Evolutionary conservation across 352 stramenopile species (phyloP).

Genomic region (Peronospora belbahrii): DNA sequence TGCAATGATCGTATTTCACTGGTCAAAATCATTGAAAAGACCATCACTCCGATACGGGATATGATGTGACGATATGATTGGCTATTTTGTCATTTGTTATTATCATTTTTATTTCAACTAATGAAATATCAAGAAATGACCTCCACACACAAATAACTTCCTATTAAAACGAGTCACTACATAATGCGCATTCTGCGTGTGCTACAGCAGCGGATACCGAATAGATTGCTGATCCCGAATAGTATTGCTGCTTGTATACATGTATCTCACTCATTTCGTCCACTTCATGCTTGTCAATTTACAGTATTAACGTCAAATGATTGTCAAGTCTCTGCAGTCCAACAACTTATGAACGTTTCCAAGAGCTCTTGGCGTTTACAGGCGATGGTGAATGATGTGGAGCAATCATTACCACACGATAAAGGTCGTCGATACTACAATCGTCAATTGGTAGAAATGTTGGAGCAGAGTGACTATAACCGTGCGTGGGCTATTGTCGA

Average conservation of each 20-base stretch:
- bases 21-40: constrained; percentile 5
- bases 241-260: background rate
- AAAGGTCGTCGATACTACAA: constrained; percentile 45
- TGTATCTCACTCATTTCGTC: background rate
- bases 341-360: constrained; percentile 12
- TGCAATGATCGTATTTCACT: background rate
- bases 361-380: constrained; percentile 15
- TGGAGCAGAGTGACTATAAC: constrained; percentile 26
- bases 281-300: constrained; percentile 13
- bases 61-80: constrained; percentile 3
- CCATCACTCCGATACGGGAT: constrained; percentile 11
- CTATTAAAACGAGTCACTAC: too few species aligned
- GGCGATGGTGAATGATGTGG: constrained; percentile 10
- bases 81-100: constrained; percentile 4
- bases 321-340: background rate
- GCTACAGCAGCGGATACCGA: constrained; percentile 11
- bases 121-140: background rate
- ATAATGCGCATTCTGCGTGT: too few species aligned
- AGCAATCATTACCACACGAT: constrained; percentile 11
- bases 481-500: constrained; percentile 25
- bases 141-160: too few species aligned
- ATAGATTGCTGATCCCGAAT: background rate
- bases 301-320: constrained; percentile 9
- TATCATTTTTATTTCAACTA: background rate
- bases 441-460: constrained; percentile 22